These are phyloP conservation scores for Sonneratia alba DNA, from an alignment of 345 rosid species.

Conservation along the genomic window DNA sequence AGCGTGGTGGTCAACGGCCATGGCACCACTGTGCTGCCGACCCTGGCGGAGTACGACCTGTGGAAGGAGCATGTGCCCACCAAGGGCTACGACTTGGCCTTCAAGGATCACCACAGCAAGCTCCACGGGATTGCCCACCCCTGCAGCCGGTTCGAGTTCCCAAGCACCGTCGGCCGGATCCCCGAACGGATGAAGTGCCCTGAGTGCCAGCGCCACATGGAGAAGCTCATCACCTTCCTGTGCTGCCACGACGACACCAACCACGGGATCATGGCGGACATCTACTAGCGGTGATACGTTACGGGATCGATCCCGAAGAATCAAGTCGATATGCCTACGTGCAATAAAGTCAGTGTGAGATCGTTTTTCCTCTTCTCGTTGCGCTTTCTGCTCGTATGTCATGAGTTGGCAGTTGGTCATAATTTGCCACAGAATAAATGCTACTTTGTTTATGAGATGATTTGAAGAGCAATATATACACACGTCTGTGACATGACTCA, in stretches of 20 bases:
- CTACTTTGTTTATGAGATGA: neutral
- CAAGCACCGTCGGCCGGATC: constrained; percentile 39
- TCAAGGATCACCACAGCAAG: constrained; percentile 47
- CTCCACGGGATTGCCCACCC: constrained; percentile 37
- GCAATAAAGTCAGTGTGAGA: neutral
- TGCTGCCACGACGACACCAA: constrained; percentile 70
- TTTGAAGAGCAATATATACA: neutral
- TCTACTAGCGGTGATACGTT: neutral
- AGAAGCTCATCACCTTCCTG: constrained; percentile 48
- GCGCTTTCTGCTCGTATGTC: neutral
- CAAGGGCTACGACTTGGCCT: constrained; percentile 53
- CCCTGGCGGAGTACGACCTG: constrained; percentile 44
- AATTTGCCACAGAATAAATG: neutral
- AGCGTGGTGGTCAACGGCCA: constrained; percentile 45
- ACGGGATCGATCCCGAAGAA: neutral
- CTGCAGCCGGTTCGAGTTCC: constrained; percentile 73
- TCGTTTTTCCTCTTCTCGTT: neutral
- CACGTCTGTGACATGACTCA: neutral
- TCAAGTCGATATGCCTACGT: neutral
- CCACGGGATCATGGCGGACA: constrained; percentile 2
- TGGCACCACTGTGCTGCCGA: constrained; percentile 37
- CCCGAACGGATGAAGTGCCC: constrained; percentile 69
- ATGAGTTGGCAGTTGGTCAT: neutral
- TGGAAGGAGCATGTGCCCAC: constrained; percentile 51
- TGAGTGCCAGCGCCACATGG: constrained; percentile 67